Conservation (phyloP, 176 grass and related monocot genomes). For the Oryza australiensis region DNA sequence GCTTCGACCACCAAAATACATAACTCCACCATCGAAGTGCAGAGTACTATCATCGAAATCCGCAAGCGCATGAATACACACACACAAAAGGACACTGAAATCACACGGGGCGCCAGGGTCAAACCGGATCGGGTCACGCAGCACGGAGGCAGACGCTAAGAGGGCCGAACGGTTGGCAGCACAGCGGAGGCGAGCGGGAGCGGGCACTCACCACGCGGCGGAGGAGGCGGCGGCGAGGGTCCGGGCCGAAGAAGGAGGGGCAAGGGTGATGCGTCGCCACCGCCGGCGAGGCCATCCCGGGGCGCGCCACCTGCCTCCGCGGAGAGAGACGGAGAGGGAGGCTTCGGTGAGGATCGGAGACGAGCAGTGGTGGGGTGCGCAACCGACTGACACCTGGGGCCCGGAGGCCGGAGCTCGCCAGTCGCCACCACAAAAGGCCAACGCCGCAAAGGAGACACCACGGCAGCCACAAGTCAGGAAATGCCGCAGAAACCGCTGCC, state of each 20-base stretch:
- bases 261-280: constrained; percentile 23
- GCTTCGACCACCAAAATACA: neutral
- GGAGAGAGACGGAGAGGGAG: neutral
- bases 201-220: constrained; percentile 36
- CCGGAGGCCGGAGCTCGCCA: neutral
- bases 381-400: constrained; percentile 27
- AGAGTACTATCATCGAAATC: neutral
- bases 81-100: neutral
- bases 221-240: constrained; percentile 1
- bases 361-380: neutral
- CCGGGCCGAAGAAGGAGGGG: constrained; percentile 16
- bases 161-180: neutral
- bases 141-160: neutral
- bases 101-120: neutral
- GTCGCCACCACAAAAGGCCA: neutral
- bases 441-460: neutral
- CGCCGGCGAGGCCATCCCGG: constrained; percentile 45
- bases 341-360: neutral
- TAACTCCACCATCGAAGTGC: neutral
- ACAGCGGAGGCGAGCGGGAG: too few species aligned
- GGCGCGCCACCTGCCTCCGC: neutral
- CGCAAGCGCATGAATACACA: neutral
- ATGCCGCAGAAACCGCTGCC: neutral
- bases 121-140: neutral
- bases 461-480: neutral